phyloP scores from a whole-genome alignment of 2,329 filamentous ascomycete genomes.

The Cordyceps militaris region DNA sequence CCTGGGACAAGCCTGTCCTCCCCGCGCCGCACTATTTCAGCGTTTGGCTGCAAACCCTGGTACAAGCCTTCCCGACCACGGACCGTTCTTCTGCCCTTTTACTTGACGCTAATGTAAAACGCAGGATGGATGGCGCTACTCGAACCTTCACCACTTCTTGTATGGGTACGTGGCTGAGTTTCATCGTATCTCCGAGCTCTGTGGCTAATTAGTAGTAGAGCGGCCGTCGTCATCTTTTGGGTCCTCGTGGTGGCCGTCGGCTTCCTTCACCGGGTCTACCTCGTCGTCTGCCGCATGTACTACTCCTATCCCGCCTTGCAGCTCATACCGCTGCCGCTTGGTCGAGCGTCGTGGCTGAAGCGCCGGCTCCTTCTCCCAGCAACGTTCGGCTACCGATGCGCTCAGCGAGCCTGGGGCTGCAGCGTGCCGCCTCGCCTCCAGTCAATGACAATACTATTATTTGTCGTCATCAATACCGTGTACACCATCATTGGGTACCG shows the following conservation, averaged over 20 bases:
- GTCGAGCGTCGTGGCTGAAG: conserved; percentile 23
- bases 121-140: conserved; percentile 1
- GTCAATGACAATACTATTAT: conserved; percentile 31
- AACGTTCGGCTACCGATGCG: conserved; percentile 35
- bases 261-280: neutral
- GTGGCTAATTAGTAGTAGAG: neutral
- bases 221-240: neutral
- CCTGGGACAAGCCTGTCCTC: neutral
- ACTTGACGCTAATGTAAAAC: neutral
- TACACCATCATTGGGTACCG: conserved; percentile 31
- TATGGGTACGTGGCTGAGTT: neutral
- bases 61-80: neutral
- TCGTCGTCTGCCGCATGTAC: neutral
- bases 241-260: neutral
- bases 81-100: neutral
- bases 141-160: neutral
- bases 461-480: conserved; percentile 32
- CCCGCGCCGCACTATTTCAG: neutral
- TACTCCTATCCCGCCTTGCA: neutral
- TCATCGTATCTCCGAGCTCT: neutral
- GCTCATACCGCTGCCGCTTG: neutral
- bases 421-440: conserved; percentile 39
- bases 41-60: conserved; percentile 1
- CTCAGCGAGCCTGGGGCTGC: conserved; percentile 38
- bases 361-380: conserved; percentile 32